These are phyloP conservation scores for Ceratocystis colombiana DNA, from an alignment of 2,329 filamentous ascomycete genomes.

Conservation along the genomic window DNA sequence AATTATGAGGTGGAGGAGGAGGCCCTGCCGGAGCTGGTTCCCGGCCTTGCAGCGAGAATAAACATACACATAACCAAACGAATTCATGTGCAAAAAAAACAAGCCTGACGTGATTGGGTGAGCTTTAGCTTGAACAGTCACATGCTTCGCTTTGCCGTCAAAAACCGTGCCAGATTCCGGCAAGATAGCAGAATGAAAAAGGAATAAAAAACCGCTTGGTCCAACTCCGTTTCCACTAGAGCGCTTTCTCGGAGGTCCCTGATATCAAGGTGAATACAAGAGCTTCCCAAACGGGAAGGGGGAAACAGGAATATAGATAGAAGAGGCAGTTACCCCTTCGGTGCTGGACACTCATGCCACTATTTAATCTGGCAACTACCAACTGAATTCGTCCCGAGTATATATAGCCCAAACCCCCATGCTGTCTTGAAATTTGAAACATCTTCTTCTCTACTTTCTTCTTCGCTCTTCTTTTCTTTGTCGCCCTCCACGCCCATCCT, in stretches of 20 bases:
- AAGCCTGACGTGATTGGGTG: background rate
- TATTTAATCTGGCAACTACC: background rate
- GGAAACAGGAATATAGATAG: background rate
- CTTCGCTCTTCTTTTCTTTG: background rate
- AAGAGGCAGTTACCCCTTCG: constrained; percentile 6
- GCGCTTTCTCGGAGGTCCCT: constrained; percentile 12
- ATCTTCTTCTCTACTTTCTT: background rate
- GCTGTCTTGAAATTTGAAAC: background rate
- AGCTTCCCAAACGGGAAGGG: constrained; percentile 6
- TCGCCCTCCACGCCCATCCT: constrained; percentile 4
- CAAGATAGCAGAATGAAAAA: background rate
- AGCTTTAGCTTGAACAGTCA: background rate
- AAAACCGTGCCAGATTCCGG: background rate
- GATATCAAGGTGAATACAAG: background rate
- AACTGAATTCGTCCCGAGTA: background rate
- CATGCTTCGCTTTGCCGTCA: background rate
- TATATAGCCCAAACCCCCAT: background rate
- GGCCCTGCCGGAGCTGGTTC: constrained; percentile 17
- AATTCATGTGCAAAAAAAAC: background rate
- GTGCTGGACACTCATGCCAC: background rate
- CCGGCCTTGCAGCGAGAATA: background rate
- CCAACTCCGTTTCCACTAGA: background rate
- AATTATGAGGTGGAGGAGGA: background rate
- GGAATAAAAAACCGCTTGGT: background rate
- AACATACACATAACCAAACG: no score